Conservation (phyloP, 352 stramenopile genomes). For the Pythium coloratum region DNA sequence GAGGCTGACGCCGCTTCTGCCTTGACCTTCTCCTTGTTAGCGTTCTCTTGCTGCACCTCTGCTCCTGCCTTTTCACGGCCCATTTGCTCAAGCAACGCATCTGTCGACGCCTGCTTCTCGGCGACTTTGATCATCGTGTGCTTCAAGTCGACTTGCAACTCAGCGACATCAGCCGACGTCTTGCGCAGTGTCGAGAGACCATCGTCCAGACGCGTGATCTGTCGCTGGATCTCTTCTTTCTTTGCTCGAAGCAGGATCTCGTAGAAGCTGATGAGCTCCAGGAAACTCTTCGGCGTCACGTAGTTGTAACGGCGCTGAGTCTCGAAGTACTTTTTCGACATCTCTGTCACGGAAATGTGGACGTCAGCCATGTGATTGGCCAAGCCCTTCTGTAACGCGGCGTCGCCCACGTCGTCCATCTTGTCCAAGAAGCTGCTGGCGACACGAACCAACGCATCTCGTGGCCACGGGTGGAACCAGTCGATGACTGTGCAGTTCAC, state of each 20-base stretch:
- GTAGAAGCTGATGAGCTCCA: conserved; percentile 98
- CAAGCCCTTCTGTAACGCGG: conserved; percentile 86
- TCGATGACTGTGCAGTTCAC: conserved; percentile 98
- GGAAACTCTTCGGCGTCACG: conserved; percentile 98
- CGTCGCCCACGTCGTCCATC: conserved; percentile 89
- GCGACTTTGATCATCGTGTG: conserved; percentile 95
- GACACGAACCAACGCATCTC: conserved; percentile 96
- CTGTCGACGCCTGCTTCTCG: conserved; percentile 95
- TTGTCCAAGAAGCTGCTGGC: conserved; percentile 95
- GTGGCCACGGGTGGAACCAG: conserved; percentile 98
- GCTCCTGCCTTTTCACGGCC: conserved; percentile 91
- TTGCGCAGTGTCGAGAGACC: conserved; percentile 96
- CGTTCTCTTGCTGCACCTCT: conserved; percentile 93
- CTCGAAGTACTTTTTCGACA: conserved; percentile 94
- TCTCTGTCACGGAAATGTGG: conserved; percentile 96
- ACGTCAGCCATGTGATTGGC: conserved; percentile 98
- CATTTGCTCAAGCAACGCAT: conserved; percentile 95
- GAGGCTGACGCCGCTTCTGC: conserved; percentile 91
- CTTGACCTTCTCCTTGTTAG: conserved; percentile 93
- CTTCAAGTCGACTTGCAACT: conserved; percentile 95
- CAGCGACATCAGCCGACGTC: conserved; percentile 95
- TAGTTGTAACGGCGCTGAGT: conserved; percentile 98
- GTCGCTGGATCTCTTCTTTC: conserved; percentile 92
- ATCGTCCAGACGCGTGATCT: conserved; percentile 96
- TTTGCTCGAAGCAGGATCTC: conserved; percentile 96